Percentiles rank a stretch among this genome's conserved stretches.
Conservation (phyloP, 2,329 filamentous ascomycete species). For the Paraphoma chrysanthemicola region DNA sequence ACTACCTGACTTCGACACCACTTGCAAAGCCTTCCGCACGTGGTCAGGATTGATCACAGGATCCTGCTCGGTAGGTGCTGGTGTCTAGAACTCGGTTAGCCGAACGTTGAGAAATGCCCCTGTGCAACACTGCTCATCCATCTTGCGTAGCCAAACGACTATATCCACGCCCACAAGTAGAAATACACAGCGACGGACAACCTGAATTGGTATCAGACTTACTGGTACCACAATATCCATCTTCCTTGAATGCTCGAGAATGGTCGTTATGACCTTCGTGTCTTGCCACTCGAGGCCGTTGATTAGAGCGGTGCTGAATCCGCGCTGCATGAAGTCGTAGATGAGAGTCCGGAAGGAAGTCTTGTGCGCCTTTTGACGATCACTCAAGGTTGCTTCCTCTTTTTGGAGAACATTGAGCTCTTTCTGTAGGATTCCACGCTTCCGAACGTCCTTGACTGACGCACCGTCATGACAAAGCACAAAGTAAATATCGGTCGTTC, state of each 20-base stretch:
- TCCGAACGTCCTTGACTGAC: conserved; percentile 29
- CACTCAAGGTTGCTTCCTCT: conserved; percentile 20
- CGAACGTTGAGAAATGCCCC: not conserved
- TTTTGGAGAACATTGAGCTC: conserved; percentile 25
- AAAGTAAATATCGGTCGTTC: conserved; percentile 66
- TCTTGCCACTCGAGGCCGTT: conserved; percentile 69
- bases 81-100: conserved; percentile 6
- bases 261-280: conserved; percentile 61
- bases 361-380: conserved; percentile 32
- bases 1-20: conserved; percentile 22
- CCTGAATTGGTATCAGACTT: not conserved
- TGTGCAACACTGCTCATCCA: too few species aligned
- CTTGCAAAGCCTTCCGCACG: conserved; percentile 27
- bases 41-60: conserved; percentile 19
- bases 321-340: conserved; percentile 60
- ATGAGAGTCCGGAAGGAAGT: conserved; percentile 58
- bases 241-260: conserved; percentile 25
- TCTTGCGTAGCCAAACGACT: too few species aligned
- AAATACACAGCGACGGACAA: too few species aligned
- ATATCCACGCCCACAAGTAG: too few species aligned
- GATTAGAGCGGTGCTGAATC: conserved; percentile 68
- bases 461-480: conserved; percentile 72
- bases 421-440: conserved; percentile 23
- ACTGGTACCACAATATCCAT: conserved; percentile 21
- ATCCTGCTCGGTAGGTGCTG: conserved; percentile 5